Evolutionary conservation across 371 early-diverging fungal species (phyloP), one percentile per base, ranked within the genome.

Genomic region (Rhizopus microsporus): DNA sequence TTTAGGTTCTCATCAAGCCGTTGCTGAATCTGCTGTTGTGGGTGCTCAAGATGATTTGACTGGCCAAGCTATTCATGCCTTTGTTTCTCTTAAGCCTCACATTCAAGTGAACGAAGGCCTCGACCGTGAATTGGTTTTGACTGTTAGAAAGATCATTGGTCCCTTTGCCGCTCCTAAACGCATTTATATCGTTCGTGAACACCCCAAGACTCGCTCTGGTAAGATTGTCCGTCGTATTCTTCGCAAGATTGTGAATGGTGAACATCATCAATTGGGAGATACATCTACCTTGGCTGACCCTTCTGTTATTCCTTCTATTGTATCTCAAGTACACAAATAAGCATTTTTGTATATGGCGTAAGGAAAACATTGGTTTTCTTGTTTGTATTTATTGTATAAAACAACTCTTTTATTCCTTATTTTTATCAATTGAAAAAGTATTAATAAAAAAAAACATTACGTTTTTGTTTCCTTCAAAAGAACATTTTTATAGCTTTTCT

Each of bases 181-280:
- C 45, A 81, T 98, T 51, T 74, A 93, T 57, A 63, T 96, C 60
- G 86, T 89, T 33, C 81, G 81, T 29, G 97, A 94, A 56, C 80
- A 97, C 56, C 98, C 99, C 57, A 97, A 98, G 79, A 99, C 98
- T 15, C 83, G 97, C 10, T 91, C 91, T 31, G 98, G 98, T 51
- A 98, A 98, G 79, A 91, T 98, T 66, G 90, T 94, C 80, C 82
- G 94, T 35, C 84, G 98, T 57, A 86, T 99, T 45, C 73, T 99
- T 70, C 78, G 98, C 63, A 97, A 95, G 84, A 85, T 97, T 60
- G 91, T 96, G 16, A 87, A 83, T 13, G 87, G 88, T 56, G 95
- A 97, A 62, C 79, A 85, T 7, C 89, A 89, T 62, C 83, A 89
- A 65, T 71, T 97, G 29, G 97, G 97, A 34, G 97, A 97, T 69